These are phyloP conservation scores for Cymbopogon citratus DNA, from an alignment of 176 grass and related monocot species.

Conservation along the genomic window DNA sequence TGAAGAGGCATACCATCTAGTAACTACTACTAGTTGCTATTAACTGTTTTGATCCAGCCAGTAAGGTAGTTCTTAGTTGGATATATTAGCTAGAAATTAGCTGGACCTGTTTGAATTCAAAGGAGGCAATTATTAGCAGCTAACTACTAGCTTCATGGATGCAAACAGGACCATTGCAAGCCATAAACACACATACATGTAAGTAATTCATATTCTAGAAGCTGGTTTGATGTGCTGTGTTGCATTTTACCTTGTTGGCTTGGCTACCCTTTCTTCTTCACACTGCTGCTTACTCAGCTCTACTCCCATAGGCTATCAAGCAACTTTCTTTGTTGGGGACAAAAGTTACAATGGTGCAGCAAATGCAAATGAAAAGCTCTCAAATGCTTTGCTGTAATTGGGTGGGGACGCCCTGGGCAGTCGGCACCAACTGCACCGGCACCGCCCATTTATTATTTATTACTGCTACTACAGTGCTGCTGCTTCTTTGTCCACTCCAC, in stretches of 20 bases:
- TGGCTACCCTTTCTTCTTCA: neutral
- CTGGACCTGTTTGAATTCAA: neutral
- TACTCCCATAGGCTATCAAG: neutral
- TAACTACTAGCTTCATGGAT: too few relatives aligned
- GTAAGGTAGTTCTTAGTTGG: too few relatives aligned
- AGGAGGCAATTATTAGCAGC: neutral
- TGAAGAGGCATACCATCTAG: too few relatives aligned
- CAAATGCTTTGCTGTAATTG: neutral
- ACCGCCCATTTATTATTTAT: neutral
- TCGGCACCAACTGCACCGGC: neutral
- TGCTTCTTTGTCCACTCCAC: neutral
- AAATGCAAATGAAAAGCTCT: neutral
- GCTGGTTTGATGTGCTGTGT: neutral
- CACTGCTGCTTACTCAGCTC: too few relatives aligned
- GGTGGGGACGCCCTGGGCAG: neutral
- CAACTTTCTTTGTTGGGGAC: neutral
- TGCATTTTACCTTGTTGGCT: too few relatives aligned
- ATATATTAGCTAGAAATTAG: too few relatives aligned
- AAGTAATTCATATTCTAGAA: neutral
- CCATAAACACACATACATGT: neutral
- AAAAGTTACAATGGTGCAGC: too few relatives aligned
- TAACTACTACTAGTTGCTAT: too few relatives aligned
- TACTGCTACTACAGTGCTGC: neutral
- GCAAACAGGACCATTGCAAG: too few relatives aligned
- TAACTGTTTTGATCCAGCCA: too few relatives aligned